Base-by-base conservation (phyloP, 2,329 filamentous ascomycete species). In the Neonectria magnoliae region DNA sequence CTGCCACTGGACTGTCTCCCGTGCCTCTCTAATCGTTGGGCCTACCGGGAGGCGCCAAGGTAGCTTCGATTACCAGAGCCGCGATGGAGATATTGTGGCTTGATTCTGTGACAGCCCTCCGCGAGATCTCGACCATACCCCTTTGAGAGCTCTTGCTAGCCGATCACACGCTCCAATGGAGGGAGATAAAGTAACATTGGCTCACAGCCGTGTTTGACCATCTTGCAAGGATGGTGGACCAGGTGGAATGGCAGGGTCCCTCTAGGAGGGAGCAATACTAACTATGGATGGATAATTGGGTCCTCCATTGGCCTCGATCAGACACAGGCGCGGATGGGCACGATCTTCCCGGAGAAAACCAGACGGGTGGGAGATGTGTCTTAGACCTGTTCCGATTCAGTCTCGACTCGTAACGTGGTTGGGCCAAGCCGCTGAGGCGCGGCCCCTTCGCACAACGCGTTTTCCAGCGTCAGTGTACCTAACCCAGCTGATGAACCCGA, bases 261-360 rank as follows among this genome's bases (percentile, higher is more conserved):
- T 10, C 57, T 48, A 2, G 47, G 48, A 29, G 47, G 29, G 29
- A 11, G 42, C 29, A 38, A n/a, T 29, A 20, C 25, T 50, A 63
- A 47, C 52, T 41, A n/a, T 41, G n/a, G 41, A 25, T 48, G 33
- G 42, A 29, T 38, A 41, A 54, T 45, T 60, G 36, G 25, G 7
- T 29, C 60, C 33, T 51, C 45, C 56, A 41, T 53, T 27, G 36
- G 56, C 25, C 52, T 58, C 42, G 45, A 51, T 51, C 52, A 57
- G 54, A 63, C 48, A 58, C 54, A 44, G 61, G 42, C 55, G 61
- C 50, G 42, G 50, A 57, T 57, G 52, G 52, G 18, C 50, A 52
- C 52, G 57, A 66, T 58, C 55, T 53, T 57, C 54, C 56, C 65
- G 66, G 66, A 65, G 60, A 68, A 65, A 68, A 55, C 60, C 59